Percentiles rank a stretch among this genome's conserved stretches.
Conservation (phyloP, 495 filamentous ascomycete species). For the Hypoxylon lienhwacheense region DNA sequence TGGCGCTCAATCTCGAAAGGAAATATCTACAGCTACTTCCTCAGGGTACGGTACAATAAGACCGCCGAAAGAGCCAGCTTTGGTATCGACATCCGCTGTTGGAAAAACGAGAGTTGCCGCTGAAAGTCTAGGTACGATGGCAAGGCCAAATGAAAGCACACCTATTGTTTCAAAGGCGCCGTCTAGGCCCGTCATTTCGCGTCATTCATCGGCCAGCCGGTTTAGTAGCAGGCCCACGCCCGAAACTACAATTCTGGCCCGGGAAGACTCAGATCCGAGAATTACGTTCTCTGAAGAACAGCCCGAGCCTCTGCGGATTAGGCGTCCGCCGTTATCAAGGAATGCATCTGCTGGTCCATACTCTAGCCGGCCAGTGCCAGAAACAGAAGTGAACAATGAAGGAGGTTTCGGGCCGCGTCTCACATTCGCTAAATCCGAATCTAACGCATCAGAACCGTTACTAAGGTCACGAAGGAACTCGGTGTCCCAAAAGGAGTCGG, state of each 20-base stretch:
- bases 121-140: background rate
- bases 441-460: conserved; percentile 18
- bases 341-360: conserved; percentile 57
- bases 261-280: conserved; percentile 66
- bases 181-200: conserved; percentile 52
- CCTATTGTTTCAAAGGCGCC: conserved; percentile 29
- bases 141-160: conserved; percentile 12
- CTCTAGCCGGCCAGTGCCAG: conserved; percentile 64
- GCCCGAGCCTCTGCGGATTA: conserved; percentile 26
- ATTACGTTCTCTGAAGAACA: conserved; percentile 73
- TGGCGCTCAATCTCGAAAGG: background rate
- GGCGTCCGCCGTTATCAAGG: conserved; percentile 50
- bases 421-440: conserved; percentile 60
- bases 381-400: conserved; percentile 60
- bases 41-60: conserved; percentile 27
- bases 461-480: conserved; percentile 40
- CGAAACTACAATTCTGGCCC: conserved; percentile 64
- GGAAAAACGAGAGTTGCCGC: conserved; percentile 6
- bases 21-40: conserved; percentile 2
- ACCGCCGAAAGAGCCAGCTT: background rate
- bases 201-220: conserved; percentile 55
- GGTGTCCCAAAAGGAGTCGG: conserved; percentile 23
- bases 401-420: conserved; percentile 65
- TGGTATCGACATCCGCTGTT: background rate
- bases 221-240: conserved; percentile 79